These are phyloP conservation scores for Candida sp. DNA, from an alignment of 1,139 yeast genomes.

Conservation along the genomic window DNA sequence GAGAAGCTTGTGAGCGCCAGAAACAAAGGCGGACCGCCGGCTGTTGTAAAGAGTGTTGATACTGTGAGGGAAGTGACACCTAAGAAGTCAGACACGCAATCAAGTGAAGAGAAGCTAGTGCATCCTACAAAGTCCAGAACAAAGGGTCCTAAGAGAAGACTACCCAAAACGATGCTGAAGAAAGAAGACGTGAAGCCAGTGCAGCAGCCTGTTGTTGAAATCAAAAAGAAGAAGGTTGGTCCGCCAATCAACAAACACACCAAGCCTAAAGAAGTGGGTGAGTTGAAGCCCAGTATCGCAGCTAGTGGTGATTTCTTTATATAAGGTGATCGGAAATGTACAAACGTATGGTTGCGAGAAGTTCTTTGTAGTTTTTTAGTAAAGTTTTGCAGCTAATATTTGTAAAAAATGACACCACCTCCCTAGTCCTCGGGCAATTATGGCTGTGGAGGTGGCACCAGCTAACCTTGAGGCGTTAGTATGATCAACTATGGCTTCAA, in stretches of 20 bases:
- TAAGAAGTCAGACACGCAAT: conserved; percentile 13
- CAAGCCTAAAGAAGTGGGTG: conserved; percentile 31
- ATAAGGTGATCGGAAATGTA: conserved; percentile 13
- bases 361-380: not conserved
- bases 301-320: conserved; percentile 41
- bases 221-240: conserved; percentile 21
- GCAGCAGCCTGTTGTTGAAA: too few relatives aligned
- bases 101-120: conserved; percentile 33
- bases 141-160: conserved; percentile 76
- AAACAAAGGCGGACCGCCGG: not conserved
- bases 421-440: too few relatives aligned
- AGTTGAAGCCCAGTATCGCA: conserved; percentile 29
- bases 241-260: conserved; percentile 35
- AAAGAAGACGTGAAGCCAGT: conserved; percentile 1
- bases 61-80: conserved; percentile 14
- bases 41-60: conserved; percentile 9
- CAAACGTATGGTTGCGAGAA: not conserved
- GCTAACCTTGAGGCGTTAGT: too few relatives aligned
- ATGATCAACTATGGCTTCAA: not conserved
- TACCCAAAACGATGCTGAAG: conserved; percentile 46
- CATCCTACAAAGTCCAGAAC: conserved; percentile 70
- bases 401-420: too few relatives aligned
- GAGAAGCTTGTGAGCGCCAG: conserved; percentile 16
- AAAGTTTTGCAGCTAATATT: not conserved
- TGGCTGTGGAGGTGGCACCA: too few relatives aligned